phyloP scores from a whole-genome alignment of 2,329 filamentous ascomycete species.

The Colletotrichum lupini region DNA sequence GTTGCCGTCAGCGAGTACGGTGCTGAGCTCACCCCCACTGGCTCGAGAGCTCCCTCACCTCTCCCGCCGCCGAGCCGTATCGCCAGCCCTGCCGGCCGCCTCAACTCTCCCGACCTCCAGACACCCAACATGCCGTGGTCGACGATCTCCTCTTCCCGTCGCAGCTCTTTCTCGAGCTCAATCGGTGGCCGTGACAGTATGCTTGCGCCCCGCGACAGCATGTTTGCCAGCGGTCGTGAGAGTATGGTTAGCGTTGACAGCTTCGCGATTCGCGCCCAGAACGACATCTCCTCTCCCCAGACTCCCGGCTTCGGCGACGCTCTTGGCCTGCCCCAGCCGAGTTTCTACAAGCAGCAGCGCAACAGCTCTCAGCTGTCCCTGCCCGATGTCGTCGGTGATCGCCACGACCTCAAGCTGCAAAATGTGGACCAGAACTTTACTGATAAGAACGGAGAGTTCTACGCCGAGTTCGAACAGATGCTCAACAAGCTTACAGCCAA shows the following conservation, averaged over 20 bases:
- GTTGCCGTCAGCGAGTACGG: conserved; percentile 29
- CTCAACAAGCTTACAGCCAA: conserved; percentile 63
- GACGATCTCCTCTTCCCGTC: conserved; percentile 29
- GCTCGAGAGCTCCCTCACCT: conserved; percentile 26
- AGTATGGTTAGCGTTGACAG: conserved; percentile 40
- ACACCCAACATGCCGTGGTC: conserved; percentile 30
- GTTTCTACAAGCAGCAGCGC: conserved; percentile 44
- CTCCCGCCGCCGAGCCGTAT: conserved; percentile 27
- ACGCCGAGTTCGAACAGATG: conserved; percentile 66
- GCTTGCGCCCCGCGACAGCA: conserved; percentile 11
- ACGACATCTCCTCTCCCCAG: conserved; percentile 18
- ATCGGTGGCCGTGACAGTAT: conserved; percentile 20
- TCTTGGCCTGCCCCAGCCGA: conserved; percentile 29
- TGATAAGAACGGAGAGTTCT: conserved; percentile 71
- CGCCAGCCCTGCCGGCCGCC: conserved; percentile 23
- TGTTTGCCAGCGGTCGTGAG: conserved; percentile 20
- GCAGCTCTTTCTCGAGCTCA: conserved; percentile 33
- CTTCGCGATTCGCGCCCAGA: conserved; percentile 40
- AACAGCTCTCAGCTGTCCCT: conserved; percentile 63
- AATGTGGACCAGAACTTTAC: conserved; percentile 76
- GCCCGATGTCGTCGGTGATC: conserved; percentile 68
- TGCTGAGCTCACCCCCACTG: conserved; percentile 17
- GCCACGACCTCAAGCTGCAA: conserved; percentile 71
- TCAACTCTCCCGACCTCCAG: conserved; percentile 29
- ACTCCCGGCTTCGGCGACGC: conserved; percentile 24